phyloP scores from a whole-genome alignment of 1,284 basidiomycete genomes.

The Ceratobasidium sp. region DNA sequence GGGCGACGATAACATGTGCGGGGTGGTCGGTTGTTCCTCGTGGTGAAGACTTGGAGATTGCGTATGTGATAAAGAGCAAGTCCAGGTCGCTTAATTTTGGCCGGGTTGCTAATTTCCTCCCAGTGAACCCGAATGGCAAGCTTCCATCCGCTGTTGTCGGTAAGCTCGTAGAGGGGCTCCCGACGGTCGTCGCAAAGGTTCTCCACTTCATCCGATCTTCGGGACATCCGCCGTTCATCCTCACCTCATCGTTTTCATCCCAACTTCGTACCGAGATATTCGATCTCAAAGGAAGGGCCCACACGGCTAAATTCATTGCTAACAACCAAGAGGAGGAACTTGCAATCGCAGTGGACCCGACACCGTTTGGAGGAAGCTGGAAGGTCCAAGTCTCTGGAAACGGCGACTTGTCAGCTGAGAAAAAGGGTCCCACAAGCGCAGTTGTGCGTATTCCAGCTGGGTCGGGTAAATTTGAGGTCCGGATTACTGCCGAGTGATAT shows the following conservation, averaged over 20 bases:
- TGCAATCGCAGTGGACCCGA: conserved; percentile 32
- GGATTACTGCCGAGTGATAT: conserved; percentile 23
- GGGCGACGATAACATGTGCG: conserved; percentile 49
- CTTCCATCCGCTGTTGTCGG: conserved; percentile 47
- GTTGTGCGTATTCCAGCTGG: conserved; percentile 25
- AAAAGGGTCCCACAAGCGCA: background rate
- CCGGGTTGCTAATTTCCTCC: too few species aligned
- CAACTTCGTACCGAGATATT: conserved; percentile 40
- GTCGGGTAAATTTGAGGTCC: conserved; percentile 22
- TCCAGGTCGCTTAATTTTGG: too few species aligned
- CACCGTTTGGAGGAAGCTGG: conserved; percentile 28
- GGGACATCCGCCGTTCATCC: conserved; percentile 48
- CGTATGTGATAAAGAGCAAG: conserved; percentile 51
- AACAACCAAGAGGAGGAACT: conserved; percentile 39
- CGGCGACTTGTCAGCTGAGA: conserved; percentile 10
- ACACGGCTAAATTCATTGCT: conserved; percentile 27
- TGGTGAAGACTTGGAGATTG: conserved; percentile 49
- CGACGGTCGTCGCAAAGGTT: conserved; percentile 46
- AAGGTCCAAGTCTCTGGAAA: conserved; percentile 15
- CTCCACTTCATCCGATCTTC: conserved; percentile 41
- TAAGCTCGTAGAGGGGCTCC: conserved; percentile 48
- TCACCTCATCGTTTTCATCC: conserved; percentile 15
- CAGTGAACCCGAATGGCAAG: conserved; percentile 50
- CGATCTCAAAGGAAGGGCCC: conserved; percentile 16
- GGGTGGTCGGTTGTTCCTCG: conserved; percentile 48